phyloP scores from a whole-genome alignment of 345 rosid genomes.

The Syzygium aqueum region DNA sequence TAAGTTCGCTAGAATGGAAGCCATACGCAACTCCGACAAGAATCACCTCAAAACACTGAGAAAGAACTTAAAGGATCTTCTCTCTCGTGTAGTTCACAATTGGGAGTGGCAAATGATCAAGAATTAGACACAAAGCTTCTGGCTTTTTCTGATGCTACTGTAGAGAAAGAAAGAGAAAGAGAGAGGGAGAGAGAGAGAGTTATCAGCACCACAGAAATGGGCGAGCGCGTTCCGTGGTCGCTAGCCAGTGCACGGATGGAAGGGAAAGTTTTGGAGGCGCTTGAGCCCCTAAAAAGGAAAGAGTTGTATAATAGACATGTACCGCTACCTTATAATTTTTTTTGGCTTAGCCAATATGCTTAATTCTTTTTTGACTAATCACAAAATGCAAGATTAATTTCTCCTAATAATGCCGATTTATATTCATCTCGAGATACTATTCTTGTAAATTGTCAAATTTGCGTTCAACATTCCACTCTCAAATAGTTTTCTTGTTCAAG shows the following conservation, averaged over 20 bases:
- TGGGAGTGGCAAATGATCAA: not conserved
- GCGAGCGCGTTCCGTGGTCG: not conserved
- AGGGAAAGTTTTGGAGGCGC: too few relatives aligned
- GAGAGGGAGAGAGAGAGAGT: not conserved
- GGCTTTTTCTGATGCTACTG: not conserved
- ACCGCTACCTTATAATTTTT: not conserved
- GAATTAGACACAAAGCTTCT: not conserved
- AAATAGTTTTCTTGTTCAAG: not conserved
- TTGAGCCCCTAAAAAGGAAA: not conserved
- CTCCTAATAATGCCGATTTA: not conserved
- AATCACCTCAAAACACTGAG: not conserved
- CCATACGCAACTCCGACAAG: conserved; percentile 23
- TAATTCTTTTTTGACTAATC: not conserved
- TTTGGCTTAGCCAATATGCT: not conserved
- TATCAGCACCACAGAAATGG: not conserved
- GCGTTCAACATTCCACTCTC: not conserved
- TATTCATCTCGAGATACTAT: not conserved
- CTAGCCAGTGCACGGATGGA: not conserved
- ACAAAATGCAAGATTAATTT: not conserved
- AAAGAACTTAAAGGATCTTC: not conserved
- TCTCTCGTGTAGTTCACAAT: not conserved
- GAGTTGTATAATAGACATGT: not conserved
- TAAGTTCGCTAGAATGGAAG: conserved; percentile 45
- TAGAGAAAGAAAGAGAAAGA: not conserved
- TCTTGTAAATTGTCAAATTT: not conserved